These are phyloP conservation scores for Avena sativa DNA, from an alignment of 176 grass and related monocot species.

Conservation along the genomic window DNA sequence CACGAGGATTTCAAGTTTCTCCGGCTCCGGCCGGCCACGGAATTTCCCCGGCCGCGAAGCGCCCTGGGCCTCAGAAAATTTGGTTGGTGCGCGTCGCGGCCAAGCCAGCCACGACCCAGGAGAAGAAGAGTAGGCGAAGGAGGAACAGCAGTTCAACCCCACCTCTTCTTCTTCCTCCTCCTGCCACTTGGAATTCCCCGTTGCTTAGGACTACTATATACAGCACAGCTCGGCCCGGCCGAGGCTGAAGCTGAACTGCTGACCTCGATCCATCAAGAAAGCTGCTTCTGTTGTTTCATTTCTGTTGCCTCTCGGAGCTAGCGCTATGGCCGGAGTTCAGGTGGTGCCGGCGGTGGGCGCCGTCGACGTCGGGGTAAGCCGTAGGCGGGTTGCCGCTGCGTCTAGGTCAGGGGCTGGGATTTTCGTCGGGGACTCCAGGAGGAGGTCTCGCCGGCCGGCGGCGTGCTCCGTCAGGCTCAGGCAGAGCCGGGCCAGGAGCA, in stretches of 20 bases:
- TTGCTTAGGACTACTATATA: conserved; percentile 5
- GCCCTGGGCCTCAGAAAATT: conserved; percentile 50
- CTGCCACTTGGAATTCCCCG: conserved; percentile 28
- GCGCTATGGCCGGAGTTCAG: conserved; percentile 42
- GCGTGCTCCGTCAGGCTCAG: conserved; percentile 43
- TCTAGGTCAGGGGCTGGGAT: not conserved
- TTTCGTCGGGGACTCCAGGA: conserved; percentile 40
- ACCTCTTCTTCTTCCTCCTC: not conserved
- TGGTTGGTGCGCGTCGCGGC: conserved; percentile 36
- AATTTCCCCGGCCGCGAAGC: not conserved
- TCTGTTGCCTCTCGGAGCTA: not conserved
- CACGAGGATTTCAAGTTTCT: not conserved
- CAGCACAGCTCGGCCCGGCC: not conserved
- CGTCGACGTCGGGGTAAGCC: conserved; percentile 14
- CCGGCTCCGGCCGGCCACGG: not conserved
- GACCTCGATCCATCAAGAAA: not conserved
- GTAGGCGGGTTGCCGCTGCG: not conserved
- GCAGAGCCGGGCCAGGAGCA: conserved; percentile 11
- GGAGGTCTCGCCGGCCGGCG: conserved; percentile 39
- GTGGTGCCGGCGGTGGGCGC: conserved; percentile 47
- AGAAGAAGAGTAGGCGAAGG: not conserved
- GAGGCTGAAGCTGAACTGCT: not conserved
- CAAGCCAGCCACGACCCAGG: conserved; percentile 12
- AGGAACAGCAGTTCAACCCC: conserved; percentile 36
- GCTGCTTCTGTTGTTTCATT: not conserved